Percentiles rank a stretch among this genome's conserved stretches.
phyloP scores from a whole-genome alignment of 352 stramenopile genomes.

The Nothophytophthora sp. region DNA sequence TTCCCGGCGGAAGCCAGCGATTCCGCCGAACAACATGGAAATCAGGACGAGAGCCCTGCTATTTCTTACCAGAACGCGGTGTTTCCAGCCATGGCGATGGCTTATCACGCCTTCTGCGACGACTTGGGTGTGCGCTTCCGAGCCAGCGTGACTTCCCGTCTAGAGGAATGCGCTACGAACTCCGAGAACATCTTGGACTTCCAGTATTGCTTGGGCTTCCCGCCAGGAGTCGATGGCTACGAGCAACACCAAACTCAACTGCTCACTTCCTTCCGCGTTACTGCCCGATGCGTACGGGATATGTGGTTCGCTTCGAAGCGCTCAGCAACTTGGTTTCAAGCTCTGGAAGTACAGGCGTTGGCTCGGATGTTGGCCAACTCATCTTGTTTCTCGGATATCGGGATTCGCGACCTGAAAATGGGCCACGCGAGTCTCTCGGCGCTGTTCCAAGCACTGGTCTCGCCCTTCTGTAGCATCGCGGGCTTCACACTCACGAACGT shows the following conservation, averaged over 20 bases:
- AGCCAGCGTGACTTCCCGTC: constrained; percentile 40
- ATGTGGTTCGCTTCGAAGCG: constrained; percentile 12
- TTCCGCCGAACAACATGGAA: background rate
- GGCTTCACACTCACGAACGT: constrained; percentile 57
- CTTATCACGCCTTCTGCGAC: constrained; percentile 68
- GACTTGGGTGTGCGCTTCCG: constrained; percentile 50
- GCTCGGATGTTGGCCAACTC: constrained; percentile 40
- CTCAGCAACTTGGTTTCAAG: constrained; percentile 17
- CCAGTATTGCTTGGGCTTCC: constrained; percentile 59
- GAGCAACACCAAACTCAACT: constrained; percentile 15
- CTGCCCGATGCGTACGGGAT: constrained; percentile 14
- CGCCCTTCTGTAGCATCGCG: constrained; percentile 32
- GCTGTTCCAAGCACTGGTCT: constrained; percentile 55
- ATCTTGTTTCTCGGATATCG: constrained; percentile 45
- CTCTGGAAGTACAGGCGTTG: constrained; percentile 52
- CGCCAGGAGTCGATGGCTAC: constrained; percentile 30
- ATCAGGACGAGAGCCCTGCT: constrained; percentile 7
- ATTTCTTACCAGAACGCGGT: background rate
- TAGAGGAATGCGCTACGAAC: constrained; percentile 47
- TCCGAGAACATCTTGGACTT: constrained; percentile 57
- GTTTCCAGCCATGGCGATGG: constrained; percentile 41
- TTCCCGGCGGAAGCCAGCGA: constrained; percentile 16
- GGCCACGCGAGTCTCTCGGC: constrained; percentile 38
- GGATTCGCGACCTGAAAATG: constrained; percentile 51
- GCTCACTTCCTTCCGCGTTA: constrained; percentile 9